Percentiles rank a stretch among this genome's conserved stretches.
phyloP scores from a whole-genome alignment of 2,329 filamentous ascomycete species.

The Chrysoporthe cubensis region DNA sequence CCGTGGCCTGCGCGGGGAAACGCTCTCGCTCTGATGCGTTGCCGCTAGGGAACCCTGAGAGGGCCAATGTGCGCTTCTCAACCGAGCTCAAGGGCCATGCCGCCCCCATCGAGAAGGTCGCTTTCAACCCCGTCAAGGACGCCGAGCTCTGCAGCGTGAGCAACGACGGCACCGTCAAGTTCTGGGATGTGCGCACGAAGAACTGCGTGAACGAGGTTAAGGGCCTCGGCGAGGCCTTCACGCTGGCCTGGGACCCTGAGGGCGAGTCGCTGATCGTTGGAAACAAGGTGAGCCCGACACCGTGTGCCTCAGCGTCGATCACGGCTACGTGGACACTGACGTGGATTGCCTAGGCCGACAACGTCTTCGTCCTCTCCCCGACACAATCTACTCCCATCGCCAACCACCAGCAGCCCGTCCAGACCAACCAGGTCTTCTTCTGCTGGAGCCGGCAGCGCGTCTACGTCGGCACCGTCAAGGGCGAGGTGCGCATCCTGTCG shows the following conservation, averaged over 20 bases:
- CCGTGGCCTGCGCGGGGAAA: too few species aligned
- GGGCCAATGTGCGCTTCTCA: conserved; percentile 72
- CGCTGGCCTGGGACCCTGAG: conserved; percentile 74
- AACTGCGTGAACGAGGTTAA: conserved; percentile 71
- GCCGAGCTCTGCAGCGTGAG: conserved; percentile 77
- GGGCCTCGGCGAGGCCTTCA: conserved; percentile 68
- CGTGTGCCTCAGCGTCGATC: background rate
- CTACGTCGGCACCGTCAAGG: conserved; percentile 72
- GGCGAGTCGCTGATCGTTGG: conserved; percentile 73
- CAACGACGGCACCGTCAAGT: conserved; percentile 72
- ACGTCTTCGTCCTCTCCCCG: conserved; percentile 65
- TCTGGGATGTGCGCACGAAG: conserved; percentile 81
- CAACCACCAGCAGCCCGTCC: conserved; percentile 62
- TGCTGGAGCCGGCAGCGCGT: conserved; percentile 73
- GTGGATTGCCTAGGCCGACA: conserved; percentile 54
- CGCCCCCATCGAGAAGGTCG: conserved; percentile 72
- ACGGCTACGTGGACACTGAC: background rate
- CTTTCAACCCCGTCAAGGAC: conserved; percentile 78
- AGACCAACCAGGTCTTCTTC: conserved; percentile 75
- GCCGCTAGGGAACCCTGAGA: conserved; percentile 71
- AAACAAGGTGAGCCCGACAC: conserved; percentile 60
- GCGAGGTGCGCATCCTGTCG: conserved; percentile 70
- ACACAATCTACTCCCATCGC: conserved; percentile 58
- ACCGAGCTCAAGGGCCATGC: conserved; percentile 74
- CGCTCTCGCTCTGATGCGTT: background rate